phyloP scores from a whole-genome alignment of 2,329 filamentous ascomycete genomes.

The Fusarium luffae region DNA sequence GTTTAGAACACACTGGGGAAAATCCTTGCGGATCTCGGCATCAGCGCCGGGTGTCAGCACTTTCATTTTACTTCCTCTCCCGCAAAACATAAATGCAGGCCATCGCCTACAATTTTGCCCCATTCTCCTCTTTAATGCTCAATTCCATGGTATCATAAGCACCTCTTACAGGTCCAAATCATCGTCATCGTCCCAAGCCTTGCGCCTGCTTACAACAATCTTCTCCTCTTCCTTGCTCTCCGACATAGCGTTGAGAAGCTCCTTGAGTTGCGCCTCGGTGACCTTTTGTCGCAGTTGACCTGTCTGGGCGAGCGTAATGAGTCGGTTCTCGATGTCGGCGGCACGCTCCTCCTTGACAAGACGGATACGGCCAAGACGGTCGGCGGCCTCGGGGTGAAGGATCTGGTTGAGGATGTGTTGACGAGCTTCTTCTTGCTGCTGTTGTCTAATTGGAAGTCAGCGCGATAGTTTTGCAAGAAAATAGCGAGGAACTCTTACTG shows the following conservation, averaged over 20 bases:
- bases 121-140: neutral
- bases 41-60: neutral
- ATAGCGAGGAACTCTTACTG: conserved; percentile 42
- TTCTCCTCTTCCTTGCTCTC: conserved; percentile 83
- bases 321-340: conserved; percentile 87
- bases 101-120: conserved; percentile 12
- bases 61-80: conserved; percentile 14
- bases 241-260: conserved; percentile 84
- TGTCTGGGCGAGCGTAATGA: conserved; percentile 89
- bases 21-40: neutral
- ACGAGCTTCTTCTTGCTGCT: conserved; percentile 75
- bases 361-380: conserved; percentile 92
- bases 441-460: conserved; percentile 43
- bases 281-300: conserved; percentile 90
- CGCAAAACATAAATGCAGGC: conserved; percentile 14
- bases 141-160: conserved; percentile 26
- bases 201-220: conserved; percentile 86
- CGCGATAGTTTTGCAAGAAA: neutral
- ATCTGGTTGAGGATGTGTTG: conserved; percentile 87
- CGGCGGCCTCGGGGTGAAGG: conserved; percentile 91
- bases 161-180: conserved; percentile 69
- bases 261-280: conserved; percentile 92
- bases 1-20: neutral
- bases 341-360: conserved; percentile 95
- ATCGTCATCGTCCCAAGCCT: conserved; percentile 87